These are phyloP conservation scores for Sicyos baderoa DNA, from an alignment of 306 rosid species.

Conservation along the genomic window DNA sequence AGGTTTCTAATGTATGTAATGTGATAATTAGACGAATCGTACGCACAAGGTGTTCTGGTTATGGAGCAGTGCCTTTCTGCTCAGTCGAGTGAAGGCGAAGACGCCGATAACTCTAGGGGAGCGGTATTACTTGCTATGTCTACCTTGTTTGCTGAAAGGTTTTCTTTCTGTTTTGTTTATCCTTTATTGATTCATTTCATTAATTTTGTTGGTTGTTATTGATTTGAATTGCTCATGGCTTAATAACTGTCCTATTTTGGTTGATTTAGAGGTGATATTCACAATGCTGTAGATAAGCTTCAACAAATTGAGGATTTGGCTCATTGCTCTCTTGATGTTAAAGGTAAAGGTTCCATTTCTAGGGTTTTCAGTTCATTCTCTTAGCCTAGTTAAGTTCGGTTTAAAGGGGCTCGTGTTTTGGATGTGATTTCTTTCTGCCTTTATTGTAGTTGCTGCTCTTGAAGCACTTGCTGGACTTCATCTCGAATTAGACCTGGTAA, in stretches of 20 bases:
- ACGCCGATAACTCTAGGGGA: slow-evolving; percentile 51
- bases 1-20: slow-evolving; percentile 5
- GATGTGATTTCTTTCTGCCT: slow-evolving; percentile 20
- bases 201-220: background rate
- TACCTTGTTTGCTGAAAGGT: slow-evolving; percentile 75
- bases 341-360: slow-evolving; percentile 33
- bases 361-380: background rate
- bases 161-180: background rate
- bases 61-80: slow-evolving; percentile 62
- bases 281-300: slow-evolving; percentile 64
- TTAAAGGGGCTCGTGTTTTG: background rate
- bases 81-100: slow-evolving; percentile 45
- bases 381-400: slow-evolving; percentile 1
- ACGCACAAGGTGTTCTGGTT: slow-evolving; percentile 50
- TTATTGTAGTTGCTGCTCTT: slow-evolving; percentile 63
- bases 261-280: slow-evolving; percentile 44
- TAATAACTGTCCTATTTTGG: background rate
- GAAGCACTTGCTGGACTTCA: slow-evolving; percentile 83
- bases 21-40: slow-evolving; percentile 55
- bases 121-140: slow-evolving; percentile 67
- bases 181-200: background rate
- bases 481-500: slow-evolving; percentile 64
- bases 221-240: background rate
- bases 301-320: slow-evolving; percentile 43
- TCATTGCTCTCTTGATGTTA: slow-evolving; percentile 49